Base-by-base conservation (phyloP, 2,329 filamentous ascomycete species). In the Fonsecaea erecta region DNA sequence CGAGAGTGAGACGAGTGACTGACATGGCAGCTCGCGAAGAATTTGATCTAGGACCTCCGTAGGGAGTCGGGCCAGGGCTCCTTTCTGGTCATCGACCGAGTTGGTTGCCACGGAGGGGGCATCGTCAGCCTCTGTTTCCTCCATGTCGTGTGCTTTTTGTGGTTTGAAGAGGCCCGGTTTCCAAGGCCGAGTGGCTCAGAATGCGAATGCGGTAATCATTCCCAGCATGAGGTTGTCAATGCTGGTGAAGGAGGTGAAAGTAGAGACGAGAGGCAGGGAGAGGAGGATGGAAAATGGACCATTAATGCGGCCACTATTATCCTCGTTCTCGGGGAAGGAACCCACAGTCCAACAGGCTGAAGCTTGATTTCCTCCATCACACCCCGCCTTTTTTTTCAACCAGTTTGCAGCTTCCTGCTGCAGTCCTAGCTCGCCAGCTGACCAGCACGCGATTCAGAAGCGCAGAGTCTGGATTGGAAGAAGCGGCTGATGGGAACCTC, bases 41-140 rank as follows among this genome's bases (percentile, higher is more conserved):
- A 97, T 87, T n/a, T 84, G 79, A 70, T 90, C 85, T 34, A 96
- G 80, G 8, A 97, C 81, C 75, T 97, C 93, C 12, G 86, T 77
- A 0, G 93, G 93, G 0, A 97, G 83, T 30, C 63, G 69, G 16
- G 71, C 43, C 16, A 72, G 58, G 1, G 56, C 46, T 24, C 68
- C 58, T 51, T 64, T 32, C 53, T 70, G 66, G 30, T 69, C 66
- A 16, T 62, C 62, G 24, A 68, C 54, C 14, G 61, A 35, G 14
- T 57, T 51, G 32, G 9, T 48, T 48, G 43, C 26, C 43, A 52
- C 24, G 8, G 40, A 59, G 18, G 4, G 14, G 30, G 55, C 37
- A 16, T 56, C 24, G 14, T 64, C 57, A 11, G 61, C 12, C 24
- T 55, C 21, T 26, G 32, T 32, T 40, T 37, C 34, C 43, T 28